A percentile compares a stretch with the other conserved stretches of the same genome.
Evolutionary conservation across 2,329 filamentous ascomycete species (phyloP).

Genomic region (Claviceps sp.): DNA sequence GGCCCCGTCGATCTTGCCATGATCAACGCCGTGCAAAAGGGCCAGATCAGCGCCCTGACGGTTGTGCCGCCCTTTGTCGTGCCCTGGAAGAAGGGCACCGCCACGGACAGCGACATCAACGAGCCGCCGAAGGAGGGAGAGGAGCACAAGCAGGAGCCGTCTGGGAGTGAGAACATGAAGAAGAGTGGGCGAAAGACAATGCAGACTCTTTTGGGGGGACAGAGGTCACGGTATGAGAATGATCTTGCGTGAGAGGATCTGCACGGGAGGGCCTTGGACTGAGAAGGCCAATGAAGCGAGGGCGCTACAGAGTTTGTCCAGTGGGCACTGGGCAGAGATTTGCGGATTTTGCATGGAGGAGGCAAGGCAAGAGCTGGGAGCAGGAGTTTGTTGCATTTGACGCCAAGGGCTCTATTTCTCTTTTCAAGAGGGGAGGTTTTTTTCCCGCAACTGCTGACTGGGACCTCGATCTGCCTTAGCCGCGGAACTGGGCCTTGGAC

Average conservation of each 20-base stretch:
- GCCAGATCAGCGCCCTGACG: background rate
- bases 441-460: too few species aligned
- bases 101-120: background rate
- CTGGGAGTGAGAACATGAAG: background rate
- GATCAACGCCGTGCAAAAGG: background rate
- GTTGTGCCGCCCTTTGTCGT: background rate
- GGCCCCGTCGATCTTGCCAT: slow-evolving; percentile 2
- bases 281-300: background rate
- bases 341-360: too few species aligned
- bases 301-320: too few species aligned
- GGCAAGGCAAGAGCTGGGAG: too few species aligned
- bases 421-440: too few species aligned
- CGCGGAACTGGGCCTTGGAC: too few species aligned
- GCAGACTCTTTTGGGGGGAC: background rate
- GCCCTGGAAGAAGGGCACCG: background rate
- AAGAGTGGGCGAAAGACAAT: background rate
- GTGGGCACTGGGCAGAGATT: too few species aligned
- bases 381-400: too few species aligned
- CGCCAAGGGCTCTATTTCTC: too few species aligned
- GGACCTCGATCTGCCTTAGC: too few species aligned
- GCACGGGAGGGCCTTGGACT: too few species aligned
- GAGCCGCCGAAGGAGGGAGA: background rate
- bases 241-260: background rate
- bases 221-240: background rate
- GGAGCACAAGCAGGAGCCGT: background rate